A percentile compares a stretch with the other conserved stretches of the same genome.
phyloP scores from a whole-genome alignment of 192 early-diverging fungal genomes.

The Nowakowskiella sp. region DNA sequence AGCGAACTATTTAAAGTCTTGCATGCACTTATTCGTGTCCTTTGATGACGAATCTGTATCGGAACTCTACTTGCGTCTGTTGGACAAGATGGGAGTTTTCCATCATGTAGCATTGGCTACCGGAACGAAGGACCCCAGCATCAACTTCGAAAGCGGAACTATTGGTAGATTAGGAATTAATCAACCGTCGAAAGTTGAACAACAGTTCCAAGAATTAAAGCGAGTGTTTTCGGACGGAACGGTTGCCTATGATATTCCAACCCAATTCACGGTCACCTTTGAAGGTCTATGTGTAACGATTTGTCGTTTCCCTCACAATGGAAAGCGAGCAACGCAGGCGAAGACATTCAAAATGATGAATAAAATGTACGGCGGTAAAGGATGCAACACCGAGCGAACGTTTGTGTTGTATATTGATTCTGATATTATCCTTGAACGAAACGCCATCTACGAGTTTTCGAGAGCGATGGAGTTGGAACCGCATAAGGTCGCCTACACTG shows the following conservation, averaged over 20 bases:
- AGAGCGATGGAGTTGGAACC: constrained; percentile 20
- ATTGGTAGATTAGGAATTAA: too few relatives aligned
- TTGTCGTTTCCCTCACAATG: constrained; percentile 44
- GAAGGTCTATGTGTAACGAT: too few relatives aligned
- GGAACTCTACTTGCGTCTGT: too few relatives aligned
- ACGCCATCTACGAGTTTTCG: constrained; percentile 28
- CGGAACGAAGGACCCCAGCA: too few relatives aligned
- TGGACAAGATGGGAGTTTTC: too few relatives aligned
- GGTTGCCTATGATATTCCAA: too few relatives aligned
- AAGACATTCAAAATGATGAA: constrained; percentile 21
- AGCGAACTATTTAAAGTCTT: constrained; percentile 3
- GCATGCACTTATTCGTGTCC: constrained; percentile 8
- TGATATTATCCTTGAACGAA: constrained; percentile 29
- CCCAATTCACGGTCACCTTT: too few relatives aligned
- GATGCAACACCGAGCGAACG: neutral
- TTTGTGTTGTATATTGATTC: constrained; percentile 43
- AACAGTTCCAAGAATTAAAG: too few relatives aligned
- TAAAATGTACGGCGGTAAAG: neutral
- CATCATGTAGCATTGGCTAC: too few relatives aligned
- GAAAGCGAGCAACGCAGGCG: constrained; percentile 42
- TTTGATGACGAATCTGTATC: constrained; percentile 18
- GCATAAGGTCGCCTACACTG: constrained; percentile 23
- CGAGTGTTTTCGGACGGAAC: too few relatives aligned
- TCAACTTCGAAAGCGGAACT: too few relatives aligned
- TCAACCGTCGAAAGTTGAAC: too few relatives aligned